Evolutionary conservation across 768 basidiomycete species (phyloP), one percentile per base, ranked within the genome.

Genomic region (Mycena maculata): DNA sequence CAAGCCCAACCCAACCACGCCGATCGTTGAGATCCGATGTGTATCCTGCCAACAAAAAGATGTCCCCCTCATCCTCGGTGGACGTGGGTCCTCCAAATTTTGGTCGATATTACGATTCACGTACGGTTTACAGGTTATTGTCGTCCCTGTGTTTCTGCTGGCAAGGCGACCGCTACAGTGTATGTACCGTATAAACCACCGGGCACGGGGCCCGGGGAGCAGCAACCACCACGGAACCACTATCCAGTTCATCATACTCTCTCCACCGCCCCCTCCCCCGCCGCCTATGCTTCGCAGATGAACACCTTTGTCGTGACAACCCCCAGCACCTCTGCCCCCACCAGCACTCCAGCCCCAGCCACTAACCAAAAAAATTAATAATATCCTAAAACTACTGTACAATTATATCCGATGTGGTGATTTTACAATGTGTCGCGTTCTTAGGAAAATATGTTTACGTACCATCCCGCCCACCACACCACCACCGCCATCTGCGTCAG

Each of bases 391-490:
- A 27, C 49, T n/a, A 49, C 22, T 49, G 54, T 60, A 60, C 41
- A 54, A 47, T 36, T 36, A 36, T 13, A 45, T 48, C 52, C 60
- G 38, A 59, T 60, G 48, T 53, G 60, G 56, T 57, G 57, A 39
- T 42, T 42, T 6, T 56, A 65, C 66, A 60, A 20, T 65, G 68
- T 31, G 45, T 60, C 18, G 25, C 9, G 38, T 10, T 28, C 38
- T 56, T 60, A 69, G 53, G 67, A 53, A 50, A 82, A 74, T 65
- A 92, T 69, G 44, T 85, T 85, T 45, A 92, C 74, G 28, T 81
- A 82, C 92, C 92, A 94, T 27, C 90, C 91, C 60, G 86, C 73
- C 92, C 92, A 94, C 92, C 92, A 94, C 11, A 82, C 72, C 44
- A 89, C 78, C 23, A 91, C 85, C 5, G 84, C 87, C 42, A 88